Evolutionary conservation across 495 filamentous ascomycete species (phyloP).

Genomic region (Rhypophila decipiens): DNA sequence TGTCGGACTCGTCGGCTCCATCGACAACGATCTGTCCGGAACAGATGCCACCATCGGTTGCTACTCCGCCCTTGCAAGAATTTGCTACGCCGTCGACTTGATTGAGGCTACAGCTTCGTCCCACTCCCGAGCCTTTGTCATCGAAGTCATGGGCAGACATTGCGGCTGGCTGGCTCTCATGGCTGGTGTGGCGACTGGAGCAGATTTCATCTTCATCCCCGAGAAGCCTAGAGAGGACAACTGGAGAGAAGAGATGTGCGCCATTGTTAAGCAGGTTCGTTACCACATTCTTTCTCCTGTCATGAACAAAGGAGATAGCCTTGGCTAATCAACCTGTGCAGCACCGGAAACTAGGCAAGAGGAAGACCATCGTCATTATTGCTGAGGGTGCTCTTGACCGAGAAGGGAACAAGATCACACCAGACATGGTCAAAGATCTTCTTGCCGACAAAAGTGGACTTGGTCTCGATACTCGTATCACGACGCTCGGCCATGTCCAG

Average conservation of each 20-base stretch:
- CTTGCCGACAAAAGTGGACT: conserved; percentile 65
- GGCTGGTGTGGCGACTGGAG: conserved; percentile 91
- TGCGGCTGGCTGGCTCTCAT: conserved; percentile 98
- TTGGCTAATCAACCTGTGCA: no score
- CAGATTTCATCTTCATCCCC: conserved; percentile 95
- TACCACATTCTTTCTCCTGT: neutral
- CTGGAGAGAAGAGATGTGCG: conserved; percentile 88
- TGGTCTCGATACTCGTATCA: conserved; percentile 85
- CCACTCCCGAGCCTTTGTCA: conserved; percentile 96
- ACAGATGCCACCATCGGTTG: conserved; percentile 98
- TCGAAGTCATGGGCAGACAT: conserved; percentile 99
- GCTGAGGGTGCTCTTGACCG: conserved; percentile 90
- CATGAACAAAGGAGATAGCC: conserved; percentile 3
- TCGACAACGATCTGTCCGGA: conserved; percentile 96
- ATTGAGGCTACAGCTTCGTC: conserved; percentile 95
- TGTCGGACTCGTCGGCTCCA: conserved; percentile 91
- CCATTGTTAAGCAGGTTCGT: conserved; percentile 67
- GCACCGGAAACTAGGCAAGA: conserved; percentile 88
- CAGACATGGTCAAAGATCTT: conserved; percentile 75
- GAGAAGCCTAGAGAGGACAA: conserved; percentile 85
- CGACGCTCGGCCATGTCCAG: conserved; percentile 93
- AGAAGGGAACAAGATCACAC: conserved; percentile 76
- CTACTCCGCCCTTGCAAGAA: conserved; percentile 84
- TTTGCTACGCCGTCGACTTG: conserved; percentile 91
- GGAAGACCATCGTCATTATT: conserved; percentile 96